These are phyloP conservation scores for Phoma herbarum DNA, from an alignment of 2,329 filamentous ascomycete genomes.

Conservation along the genomic window DNA sequence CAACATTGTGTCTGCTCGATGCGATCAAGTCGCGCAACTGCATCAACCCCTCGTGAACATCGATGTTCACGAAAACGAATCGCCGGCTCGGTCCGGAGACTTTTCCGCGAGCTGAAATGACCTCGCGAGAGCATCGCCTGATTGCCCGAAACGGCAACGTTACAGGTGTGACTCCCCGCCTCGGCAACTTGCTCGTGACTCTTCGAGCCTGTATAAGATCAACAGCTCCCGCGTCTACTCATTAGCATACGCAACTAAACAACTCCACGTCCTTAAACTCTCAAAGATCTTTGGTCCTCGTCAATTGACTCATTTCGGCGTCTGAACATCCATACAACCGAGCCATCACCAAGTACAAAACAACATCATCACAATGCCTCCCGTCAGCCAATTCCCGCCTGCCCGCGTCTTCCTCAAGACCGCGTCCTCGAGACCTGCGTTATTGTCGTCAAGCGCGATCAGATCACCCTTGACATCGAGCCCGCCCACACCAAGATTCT, in stretches of 20 bases:
- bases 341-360: neutral
- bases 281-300: neutral
- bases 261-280: neutral
- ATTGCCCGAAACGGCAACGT: conserved; percentile 22
- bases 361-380: conserved; percentile 31
- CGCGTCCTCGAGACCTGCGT: conserved; percentile 13
- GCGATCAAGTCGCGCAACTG: conserved; percentile 22
- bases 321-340: conserved; percentile 6
- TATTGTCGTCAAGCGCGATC: conserved; percentile 9
- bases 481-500: conserved; percentile 19
- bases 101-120: conserved; percentile 19
- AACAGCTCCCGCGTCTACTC: conserved; percentile 2
- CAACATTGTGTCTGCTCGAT: neutral
- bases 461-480: conserved; percentile 17
- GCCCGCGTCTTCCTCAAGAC: conserved; percentile 40
- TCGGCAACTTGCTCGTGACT: conserved; percentile 22
- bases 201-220: conserved; percentile 14
- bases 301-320: neutral
- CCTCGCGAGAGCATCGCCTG: conserved; percentile 27
- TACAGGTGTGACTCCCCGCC: conserved; percentile 18
- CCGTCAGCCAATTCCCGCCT: conserved; percentile 42
- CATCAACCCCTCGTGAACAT: conserved; percentile 13
- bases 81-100: conserved; percentile 22
- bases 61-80: conserved; percentile 18
- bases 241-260: neutral